Conservation (phyloP, 2,329 filamentous ascomycete genomes). For the Stachybotrys chartarum region DNA sequence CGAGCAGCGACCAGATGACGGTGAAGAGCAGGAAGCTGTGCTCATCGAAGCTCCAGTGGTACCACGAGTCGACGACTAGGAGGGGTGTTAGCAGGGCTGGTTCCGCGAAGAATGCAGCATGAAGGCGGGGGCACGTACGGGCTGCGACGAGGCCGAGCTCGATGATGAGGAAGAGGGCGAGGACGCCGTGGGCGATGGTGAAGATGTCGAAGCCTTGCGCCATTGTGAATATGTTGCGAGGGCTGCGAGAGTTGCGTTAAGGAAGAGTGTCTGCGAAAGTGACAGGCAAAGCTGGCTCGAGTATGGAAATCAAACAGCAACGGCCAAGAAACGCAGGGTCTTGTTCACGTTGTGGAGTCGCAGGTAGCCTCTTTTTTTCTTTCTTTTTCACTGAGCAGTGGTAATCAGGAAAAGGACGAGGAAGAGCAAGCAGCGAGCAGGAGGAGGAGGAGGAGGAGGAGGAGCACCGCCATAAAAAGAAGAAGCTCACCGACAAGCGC, state of each 20-base stretch:
- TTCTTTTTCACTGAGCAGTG: no score
- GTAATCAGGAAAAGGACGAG: no score
- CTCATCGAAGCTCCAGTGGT: slow-evolving; percentile 21
- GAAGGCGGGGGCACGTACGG: slow-evolving; percentile 37
- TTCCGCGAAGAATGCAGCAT: slow-evolving; percentile 2
- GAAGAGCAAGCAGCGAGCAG: no score
- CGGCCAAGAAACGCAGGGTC: not conserved
- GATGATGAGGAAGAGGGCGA: slow-evolving; percentile 63
- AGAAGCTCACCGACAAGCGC: not conserved
- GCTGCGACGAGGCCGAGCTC: slow-evolving; percentile 71
- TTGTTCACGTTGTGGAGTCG: not conserved
- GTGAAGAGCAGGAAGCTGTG: slow-evolving; percentile 77
- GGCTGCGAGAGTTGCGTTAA: no score
- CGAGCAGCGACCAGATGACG: slow-evolving; percentile 67
- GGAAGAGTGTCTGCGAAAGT: no score
- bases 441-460: no score
- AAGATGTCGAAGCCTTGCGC: slow-evolving; percentile 38
- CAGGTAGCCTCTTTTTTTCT: not conserved
- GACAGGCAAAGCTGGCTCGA: no score
- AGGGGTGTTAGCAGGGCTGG: slow-evolving; percentile 7
- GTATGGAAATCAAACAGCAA: not conserved
- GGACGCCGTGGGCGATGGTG: slow-evolving; percentile 57
- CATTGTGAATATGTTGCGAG: slow-evolving; percentile 27
- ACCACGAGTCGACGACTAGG: slow-evolving; percentile 26
- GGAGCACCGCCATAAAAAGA: no score